Conservation (phyloP, 768 basidiomycete genomes). For the Phaeotremella fagi region DNA sequence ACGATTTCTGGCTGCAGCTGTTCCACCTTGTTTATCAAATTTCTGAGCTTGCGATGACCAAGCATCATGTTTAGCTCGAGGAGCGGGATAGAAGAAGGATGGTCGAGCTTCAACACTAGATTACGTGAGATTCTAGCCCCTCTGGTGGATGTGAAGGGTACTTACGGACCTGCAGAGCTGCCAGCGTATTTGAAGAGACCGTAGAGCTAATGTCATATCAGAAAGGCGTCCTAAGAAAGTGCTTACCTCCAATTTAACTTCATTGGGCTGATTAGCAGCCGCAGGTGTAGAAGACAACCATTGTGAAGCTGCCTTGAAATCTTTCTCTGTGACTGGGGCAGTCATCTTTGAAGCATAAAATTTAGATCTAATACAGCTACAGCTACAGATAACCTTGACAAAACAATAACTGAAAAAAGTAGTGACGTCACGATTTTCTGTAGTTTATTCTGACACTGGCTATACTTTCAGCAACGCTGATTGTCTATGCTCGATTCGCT, state of each 20-base stretch:
- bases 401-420: too few species aligned
- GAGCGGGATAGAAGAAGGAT: conserved; percentile 35
- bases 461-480: too few species aligned
- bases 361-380: too few species aligned
- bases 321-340: conserved; percentile 12
- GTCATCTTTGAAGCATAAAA: too few species aligned
- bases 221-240: neutral
- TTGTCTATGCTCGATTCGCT: too few species aligned
- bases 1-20: conserved; percentile 18
- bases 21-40: conserved; percentile 3
- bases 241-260: conserved; percentile 42
- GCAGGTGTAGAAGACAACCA: conserved; percentile 38
- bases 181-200: conserved; percentile 40
- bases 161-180: conserved; percentile 33
- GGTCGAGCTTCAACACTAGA: conserved; percentile 37
- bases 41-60: conserved; percentile 23
- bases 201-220: conserved; percentile 29
- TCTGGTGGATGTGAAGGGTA: conserved; percentile 1
- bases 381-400: too few species aligned
- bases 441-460: too few species aligned
- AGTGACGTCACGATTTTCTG: neutral
- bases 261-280: conserved; percentile 38
- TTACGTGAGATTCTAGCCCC: neutral
- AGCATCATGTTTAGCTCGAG: conserved; percentile 43
- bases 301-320: conserved; percentile 30